Evolutionary conservation across 1,284 basidiomycete genomes (phyloP).

Genomic region (Pseudozyma pruni): DNA sequence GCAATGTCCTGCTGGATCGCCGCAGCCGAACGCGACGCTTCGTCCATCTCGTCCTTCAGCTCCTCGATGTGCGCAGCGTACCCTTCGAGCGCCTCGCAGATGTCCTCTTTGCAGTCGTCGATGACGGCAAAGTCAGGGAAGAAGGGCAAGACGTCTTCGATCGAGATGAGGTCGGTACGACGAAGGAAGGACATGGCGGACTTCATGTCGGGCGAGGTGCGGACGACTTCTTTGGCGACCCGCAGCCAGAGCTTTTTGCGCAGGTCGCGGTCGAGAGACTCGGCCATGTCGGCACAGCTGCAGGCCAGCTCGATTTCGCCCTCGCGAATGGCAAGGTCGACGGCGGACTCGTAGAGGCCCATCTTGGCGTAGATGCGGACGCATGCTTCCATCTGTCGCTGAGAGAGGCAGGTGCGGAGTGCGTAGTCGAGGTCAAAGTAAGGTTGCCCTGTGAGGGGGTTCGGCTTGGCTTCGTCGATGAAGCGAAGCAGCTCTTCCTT

Average conservation of each 20-base stretch:
- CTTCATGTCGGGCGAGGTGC: constrained; percentile 97
- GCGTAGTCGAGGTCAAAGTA: constrained; percentile 98
- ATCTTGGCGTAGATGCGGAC: constrained; percentile 98
- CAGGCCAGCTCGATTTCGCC: constrained; percentile 71
- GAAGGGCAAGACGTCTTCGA: constrained; percentile 98
- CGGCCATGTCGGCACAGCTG: constrained; percentile 59
- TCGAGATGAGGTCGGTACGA: constrained; percentile 91
- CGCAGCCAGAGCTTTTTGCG: constrained; percentile 97
- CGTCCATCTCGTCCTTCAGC: constrained; percentile 94
- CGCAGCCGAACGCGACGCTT: constrained; percentile 89
- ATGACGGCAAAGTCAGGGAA: constrained; percentile 99
- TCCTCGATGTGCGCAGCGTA: constrained; percentile 91
- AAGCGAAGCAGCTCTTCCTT: constrained; percentile 86
- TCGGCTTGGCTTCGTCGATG: constrained; percentile 79
- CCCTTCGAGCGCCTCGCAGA: constrained; percentile 91
- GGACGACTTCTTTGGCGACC: constrained; percentile 95
- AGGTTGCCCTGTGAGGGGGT: constrained; percentile 84
- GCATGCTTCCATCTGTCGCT: constrained; percentile 85
- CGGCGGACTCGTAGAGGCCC: constrained; percentile 94
- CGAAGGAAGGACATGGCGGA: constrained; percentile 97
- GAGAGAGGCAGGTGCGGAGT: constrained; percentile 80
- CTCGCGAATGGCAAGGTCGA: constrained; percentile 82
- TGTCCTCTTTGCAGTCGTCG: constrained; percentile 99
- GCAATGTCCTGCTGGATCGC: constrained; percentile 91
- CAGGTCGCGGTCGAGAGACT: constrained; percentile 68